Percentiles rank a stretch among this genome's conserved stretches.
Evolutionary conservation across 768 basidiomycete genomes (phyloP).

Genomic region (Boletus bicolor): DNA sequence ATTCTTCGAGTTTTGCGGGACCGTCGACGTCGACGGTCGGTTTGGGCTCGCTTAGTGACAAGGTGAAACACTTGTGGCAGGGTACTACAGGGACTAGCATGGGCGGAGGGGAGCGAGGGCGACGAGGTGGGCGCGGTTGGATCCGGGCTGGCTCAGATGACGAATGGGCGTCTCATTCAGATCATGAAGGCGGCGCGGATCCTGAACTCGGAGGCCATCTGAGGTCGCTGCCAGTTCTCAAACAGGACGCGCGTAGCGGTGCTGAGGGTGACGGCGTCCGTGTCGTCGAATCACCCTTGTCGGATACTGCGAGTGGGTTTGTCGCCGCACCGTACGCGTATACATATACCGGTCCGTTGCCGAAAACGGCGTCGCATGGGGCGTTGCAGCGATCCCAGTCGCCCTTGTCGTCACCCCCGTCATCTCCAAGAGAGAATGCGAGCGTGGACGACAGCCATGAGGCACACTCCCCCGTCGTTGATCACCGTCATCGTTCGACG

Average conservation of each 20-base stretch:
- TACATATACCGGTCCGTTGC: conserved; percentile 21
- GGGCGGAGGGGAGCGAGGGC: conserved; percentile 5
- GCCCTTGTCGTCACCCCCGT: conserved; percentile 26
- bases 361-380: conserved; percentile 12
- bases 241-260: not conserved
- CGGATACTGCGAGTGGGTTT: conserved; percentile 20
- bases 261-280: not conserved
- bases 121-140: conserved; percentile 44
- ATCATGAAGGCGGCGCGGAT: conserved; percentile 11
- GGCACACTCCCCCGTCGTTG: not conserved
- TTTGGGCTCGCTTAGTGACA: conserved; percentile 25
- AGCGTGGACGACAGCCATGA: conserved; percentile 13
- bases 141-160: conserved; percentile 47
- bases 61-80: conserved; percentile 27
- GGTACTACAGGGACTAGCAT: conserved; percentile 4
- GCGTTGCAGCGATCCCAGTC: conserved; percentile 26
- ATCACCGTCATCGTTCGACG: conserved; percentile 21
- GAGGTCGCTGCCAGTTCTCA: conserved; percentile 1
- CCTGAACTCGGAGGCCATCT: not conserved
- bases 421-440: conserved; percentile 21
- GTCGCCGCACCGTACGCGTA: conserved; percentile 3
- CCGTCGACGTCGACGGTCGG: conserved; percentile 12
- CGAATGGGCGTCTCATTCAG: conserved; percentile 42
- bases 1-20: conserved; percentile 8
- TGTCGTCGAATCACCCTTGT: conserved; percentile 27